phyloP scores from a whole-genome alignment of 2,329 filamentous ascomycete genomes.

The Colletotrichum sp. region DNA sequence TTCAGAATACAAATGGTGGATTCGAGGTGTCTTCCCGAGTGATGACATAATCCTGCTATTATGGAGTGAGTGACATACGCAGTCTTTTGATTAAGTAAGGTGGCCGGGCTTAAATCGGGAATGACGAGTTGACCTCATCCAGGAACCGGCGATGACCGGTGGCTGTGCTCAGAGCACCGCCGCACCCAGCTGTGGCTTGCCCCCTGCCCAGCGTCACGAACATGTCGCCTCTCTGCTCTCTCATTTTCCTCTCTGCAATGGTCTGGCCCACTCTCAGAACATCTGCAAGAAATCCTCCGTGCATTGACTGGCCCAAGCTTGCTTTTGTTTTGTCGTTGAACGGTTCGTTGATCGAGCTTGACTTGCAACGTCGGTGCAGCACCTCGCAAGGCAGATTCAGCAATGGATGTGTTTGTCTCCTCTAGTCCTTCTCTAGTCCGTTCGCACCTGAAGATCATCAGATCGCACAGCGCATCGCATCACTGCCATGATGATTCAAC shows the following conservation, averaged over 20 bases:
- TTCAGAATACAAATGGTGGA: background rate
- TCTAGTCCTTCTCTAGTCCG: background rate
- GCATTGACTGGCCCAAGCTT: background rate
- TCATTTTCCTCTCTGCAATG: background rate
- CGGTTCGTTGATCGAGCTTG: background rate
- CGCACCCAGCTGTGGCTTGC: background rate
- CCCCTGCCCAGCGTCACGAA: background rate
- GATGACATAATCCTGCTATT: background rate
- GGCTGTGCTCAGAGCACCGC: background rate
- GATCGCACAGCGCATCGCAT: background rate
- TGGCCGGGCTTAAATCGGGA: background rate
- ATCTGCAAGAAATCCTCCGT: background rate
- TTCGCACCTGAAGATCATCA: background rate
- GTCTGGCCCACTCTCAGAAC: background rate
- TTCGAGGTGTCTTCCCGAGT: background rate
- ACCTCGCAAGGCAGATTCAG: background rate
- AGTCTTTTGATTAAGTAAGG: background rate
- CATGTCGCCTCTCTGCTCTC: background rate
- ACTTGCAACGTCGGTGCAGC: background rate
- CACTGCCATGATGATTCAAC: background rate
- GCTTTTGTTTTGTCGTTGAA: no score
- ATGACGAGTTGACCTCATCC: background rate
- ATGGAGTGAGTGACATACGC: background rate
- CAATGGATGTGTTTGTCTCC: background rate
- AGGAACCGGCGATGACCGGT: background rate